These are phyloP conservation scores for Sophora flavescens DNA, from an alignment of 306 rosid genomes.

Conservation along the genomic window DNA sequence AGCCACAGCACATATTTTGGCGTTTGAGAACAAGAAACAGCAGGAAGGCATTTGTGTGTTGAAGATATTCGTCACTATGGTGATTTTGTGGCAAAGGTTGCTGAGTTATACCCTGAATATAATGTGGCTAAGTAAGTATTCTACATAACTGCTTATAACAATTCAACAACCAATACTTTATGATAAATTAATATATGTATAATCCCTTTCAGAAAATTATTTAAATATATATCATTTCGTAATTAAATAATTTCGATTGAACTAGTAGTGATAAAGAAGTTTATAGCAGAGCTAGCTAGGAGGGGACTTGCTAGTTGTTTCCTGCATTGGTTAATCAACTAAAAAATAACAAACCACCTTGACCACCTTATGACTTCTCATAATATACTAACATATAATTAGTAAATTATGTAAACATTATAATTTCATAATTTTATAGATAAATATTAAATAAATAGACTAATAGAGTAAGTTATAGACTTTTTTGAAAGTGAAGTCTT, in stretches of 20 bases:
- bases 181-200: too few relatives aligned
- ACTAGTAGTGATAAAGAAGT: background rate
- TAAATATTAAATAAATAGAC: too few relatives aligned
- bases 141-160: background rate
- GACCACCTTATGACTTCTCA: too few relatives aligned
- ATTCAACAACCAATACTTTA: too few relatives aligned
- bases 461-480: too few relatives aligned
- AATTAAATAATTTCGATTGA: background rate
- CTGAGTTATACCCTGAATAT: conserved; percentile 80
- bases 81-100: conserved; percentile 70
- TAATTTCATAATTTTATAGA: too few relatives aligned
- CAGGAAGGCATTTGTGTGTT: conserved; percentile 82
- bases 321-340: background rate
- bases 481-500: too few relatives aligned
- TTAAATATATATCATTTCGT: background rate
- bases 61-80: conserved; percentile 83
- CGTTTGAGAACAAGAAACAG: conserved; percentile 76
- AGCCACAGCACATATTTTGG: conserved; percentile 84
- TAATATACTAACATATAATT: too few relatives aligned
- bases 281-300: background rate
- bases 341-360: too few relatives aligned
- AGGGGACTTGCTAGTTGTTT: too few relatives aligned
- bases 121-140: conserved; percentile 65
- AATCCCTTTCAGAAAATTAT: background rate
- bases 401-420: too few relatives aligned